A percentile compares a stretch with the other conserved stretches of the same genome.
These are phyloP conservation scores for Melocanna baccifera DNA, from an alignment of 176 grass and related monocot genomes.

Conservation along the genomic window DNA sequence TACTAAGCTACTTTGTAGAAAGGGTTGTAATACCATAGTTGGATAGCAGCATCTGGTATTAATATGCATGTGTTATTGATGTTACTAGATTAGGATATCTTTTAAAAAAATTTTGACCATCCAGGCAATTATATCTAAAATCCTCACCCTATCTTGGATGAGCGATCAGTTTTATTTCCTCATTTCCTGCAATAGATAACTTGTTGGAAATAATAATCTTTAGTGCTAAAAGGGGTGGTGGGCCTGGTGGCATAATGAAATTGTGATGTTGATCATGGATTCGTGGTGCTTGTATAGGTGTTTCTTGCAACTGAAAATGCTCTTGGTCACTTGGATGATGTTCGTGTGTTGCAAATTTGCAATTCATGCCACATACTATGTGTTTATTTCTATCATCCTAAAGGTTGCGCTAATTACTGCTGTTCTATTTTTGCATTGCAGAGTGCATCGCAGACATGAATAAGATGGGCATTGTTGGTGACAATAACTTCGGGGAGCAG, in stretches of 20 bases:
- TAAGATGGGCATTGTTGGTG: conserved; percentile 50
- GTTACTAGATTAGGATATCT: background rate
- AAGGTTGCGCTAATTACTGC: background rate
- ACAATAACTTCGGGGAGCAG: conserved; percentile 70
- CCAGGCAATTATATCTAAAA: background rate
- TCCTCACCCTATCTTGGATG: background rate
- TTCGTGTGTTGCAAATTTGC: background rate
- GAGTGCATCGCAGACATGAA: conserved; percentile 44
- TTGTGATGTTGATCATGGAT: background rate
- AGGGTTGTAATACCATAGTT: too few relatives aligned
- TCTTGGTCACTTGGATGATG: background rate
- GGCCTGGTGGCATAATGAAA: background rate
- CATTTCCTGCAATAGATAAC: background rate
- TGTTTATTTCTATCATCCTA: background rate
- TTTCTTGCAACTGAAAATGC: background rate
- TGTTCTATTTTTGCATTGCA: background rate
- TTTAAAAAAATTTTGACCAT: background rate
- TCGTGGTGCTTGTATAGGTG: background rate
- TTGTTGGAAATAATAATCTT: background rate
- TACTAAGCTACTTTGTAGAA: too few relatives aligned
- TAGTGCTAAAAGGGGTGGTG: background rate
- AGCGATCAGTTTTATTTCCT: background rate
- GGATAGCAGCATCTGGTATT: too few relatives aligned
- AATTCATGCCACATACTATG: background rate
- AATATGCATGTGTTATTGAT: background rate